Evolutionary conservation across 2,329 filamentous ascomycete species (phyloP).

Genomic region (Fusarium citri): DNA sequence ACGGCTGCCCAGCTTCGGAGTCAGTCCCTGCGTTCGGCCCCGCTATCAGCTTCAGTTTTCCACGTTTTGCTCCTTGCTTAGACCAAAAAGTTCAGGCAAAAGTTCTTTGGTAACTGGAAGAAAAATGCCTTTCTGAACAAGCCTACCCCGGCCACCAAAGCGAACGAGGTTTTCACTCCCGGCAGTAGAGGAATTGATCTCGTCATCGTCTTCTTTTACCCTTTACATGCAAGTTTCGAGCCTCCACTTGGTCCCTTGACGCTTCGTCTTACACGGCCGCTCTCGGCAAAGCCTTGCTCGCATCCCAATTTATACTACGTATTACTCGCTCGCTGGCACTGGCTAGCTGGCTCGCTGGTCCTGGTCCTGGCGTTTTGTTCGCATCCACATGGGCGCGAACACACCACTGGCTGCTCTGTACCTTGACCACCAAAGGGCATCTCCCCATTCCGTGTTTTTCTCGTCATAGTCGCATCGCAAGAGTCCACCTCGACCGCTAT

Average conservation of each 20-base stretch:
- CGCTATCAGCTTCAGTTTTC: slow-evolving; percentile 41
- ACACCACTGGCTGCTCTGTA: slow-evolving; percentile 42
- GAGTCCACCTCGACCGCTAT: slow-evolving; percentile 44
- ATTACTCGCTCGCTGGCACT: slow-evolving; percentile 20
- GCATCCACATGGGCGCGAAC: slow-evolving; percentile 41
- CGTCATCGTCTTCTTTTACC: slow-evolving; percentile 45
- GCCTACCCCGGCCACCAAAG: slow-evolving; percentile 47
- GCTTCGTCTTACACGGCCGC: slow-evolving; percentile 44
- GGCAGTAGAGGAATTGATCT: slow-evolving; percentile 46
- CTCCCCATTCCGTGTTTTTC: slow-evolving; percentile 49
- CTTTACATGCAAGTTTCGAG: slow-evolving; percentile 23
- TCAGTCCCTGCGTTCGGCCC: slow-evolving; percentile 45
- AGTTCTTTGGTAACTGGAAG: slow-evolving; percentile 35
- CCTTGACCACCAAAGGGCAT: slow-evolving; percentile 37
- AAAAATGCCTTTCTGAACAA: slow-evolving; percentile 30
- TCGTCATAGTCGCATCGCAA: slow-evolving; percentile 48
- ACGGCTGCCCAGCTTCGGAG: slow-evolving; percentile 37
- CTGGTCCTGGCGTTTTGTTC: slow-evolving; percentile 36
- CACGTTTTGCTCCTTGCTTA: slow-evolving; percentile 35
- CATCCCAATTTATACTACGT: slow-evolving; percentile 29
- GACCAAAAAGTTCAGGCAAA: slow-evolving; percentile 28
- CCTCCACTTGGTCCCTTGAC: slow-evolving; percentile 37
- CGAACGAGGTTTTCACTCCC: slow-evolving; percentile 24
- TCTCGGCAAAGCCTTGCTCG: slow-evolving; percentile 45
- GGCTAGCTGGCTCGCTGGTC: slow-evolving; percentile 23